Evolutionary conservation across 805 yeast genomes (phyloP).

Genomic region (Teunomyces aglyptinius): DNA sequence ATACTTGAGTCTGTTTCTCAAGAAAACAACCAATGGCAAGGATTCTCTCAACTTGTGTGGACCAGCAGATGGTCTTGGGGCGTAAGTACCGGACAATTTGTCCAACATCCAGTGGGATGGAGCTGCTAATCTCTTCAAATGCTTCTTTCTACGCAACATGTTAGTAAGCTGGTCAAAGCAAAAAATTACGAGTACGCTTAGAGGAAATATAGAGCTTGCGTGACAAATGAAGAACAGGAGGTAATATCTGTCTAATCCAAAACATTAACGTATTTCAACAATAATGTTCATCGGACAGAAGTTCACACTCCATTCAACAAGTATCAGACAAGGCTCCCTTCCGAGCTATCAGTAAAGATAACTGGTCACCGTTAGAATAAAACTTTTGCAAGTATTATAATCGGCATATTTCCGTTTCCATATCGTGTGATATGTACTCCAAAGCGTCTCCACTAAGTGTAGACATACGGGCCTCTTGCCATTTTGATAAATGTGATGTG

Average conservation of each 20-base stretch:
- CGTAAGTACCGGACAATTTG: conserved; percentile 36
- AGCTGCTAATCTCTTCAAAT: conserved; percentile 37
- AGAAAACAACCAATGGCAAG: conserved; percentile 31
- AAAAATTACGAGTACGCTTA: conserved; percentile 4
- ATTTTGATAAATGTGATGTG: conserved; percentile 31
- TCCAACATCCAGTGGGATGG: conserved; percentile 40
- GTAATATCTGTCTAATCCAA: background rate
- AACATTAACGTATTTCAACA: background rate
- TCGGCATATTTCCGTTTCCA: conserved; percentile 16
- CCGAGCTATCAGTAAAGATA: conserved; percentile 26
- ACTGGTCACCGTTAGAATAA: conserved; percentile 20
- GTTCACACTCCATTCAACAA: conserved; percentile 15
- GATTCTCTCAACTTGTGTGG: conserved; percentile 37
- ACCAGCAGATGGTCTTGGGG: conserved; percentile 36
- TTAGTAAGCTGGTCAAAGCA: background rate
- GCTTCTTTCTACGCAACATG: conserved; percentile 32
- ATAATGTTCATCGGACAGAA: background rate
- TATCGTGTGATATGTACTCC: conserved; percentile 13
- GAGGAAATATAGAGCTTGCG: background rate
- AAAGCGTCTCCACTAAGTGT: conserved; percentile 14
- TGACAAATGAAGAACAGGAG: background rate
- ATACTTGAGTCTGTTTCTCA: conserved; percentile 35
- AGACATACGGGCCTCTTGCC: conserved; percentile 57
- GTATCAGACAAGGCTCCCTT: conserved; percentile 53
- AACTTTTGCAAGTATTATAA: conserved; percentile 9